A percentile compares a stretch with the other conserved stretches of the same genome.
Conservation (phyloP, 148 eudicot genomes). For the Vaccinium vitisidaea region DNA sequence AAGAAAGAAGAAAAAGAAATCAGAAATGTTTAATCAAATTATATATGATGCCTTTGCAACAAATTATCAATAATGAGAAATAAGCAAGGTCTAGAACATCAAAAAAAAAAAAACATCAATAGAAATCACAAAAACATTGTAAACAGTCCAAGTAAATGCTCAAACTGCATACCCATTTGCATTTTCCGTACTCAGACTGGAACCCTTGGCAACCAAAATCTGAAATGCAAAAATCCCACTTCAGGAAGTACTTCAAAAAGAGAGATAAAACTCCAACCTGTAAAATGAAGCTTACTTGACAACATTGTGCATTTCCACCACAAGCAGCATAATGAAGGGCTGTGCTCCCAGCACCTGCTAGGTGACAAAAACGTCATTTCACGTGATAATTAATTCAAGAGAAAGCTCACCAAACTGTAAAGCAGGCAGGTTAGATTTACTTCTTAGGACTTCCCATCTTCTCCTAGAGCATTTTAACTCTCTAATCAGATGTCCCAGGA, state of each 20-base stretch:
- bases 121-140: not conserved
- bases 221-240: constrained; percentile 22
- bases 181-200: constrained; percentile 58
- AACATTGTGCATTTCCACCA: constrained; percentile 86
- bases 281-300: constrained; percentile 54
- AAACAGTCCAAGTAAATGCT: not conserved
- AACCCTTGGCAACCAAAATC: constrained; percentile 78
- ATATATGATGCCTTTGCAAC: not conserved
- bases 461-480: not conserved
- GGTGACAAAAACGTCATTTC: not conserved
- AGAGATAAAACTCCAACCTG: not conserved
- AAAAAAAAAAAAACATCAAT: not conserved
- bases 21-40: not conserved
- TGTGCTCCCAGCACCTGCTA: constrained; percentile 89
- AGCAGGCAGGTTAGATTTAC: not conserved
- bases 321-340: constrained; percentile 95
- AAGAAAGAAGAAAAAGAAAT: not conserved
- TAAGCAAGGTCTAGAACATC: not conserved
- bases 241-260: constrained; percentile 9
- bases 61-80: not conserved
- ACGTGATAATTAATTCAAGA: not conserved
- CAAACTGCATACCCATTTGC: constrained; percentile 62
- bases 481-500: too few relatives aligned
- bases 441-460: not conserved
- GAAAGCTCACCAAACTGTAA: not conserved